Evolutionary conservation across 1,284 basidiomycete genomes (phyloP).

Genomic region (Gomphus sp.): DNA sequence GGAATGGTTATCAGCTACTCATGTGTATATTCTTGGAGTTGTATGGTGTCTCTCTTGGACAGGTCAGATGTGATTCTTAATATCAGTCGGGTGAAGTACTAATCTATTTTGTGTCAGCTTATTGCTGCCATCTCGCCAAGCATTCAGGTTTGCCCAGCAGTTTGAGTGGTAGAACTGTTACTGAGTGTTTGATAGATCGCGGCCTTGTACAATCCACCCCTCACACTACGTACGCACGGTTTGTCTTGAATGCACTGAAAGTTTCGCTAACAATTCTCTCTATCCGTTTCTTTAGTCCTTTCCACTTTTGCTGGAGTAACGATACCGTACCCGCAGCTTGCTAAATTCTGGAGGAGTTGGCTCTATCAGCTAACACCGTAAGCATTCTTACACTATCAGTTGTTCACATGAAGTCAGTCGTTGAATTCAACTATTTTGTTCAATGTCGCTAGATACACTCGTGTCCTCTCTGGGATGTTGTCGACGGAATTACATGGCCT

Average conservation of each 20-base stretch:
- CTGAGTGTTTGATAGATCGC: slow-evolving; percentile 42
- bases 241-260: not conserved
- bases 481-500: slow-evolving; percentile 76
- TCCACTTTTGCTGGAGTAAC: slow-evolving; percentile 76
- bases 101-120: not conserved
- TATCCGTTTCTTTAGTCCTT: slow-evolving; percentile 28
- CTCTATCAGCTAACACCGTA: slow-evolving; percentile 54
- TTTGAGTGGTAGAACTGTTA: not conserved
- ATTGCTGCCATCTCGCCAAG: slow-evolving; percentile 70
- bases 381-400: not conserved
- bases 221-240: slow-evolving; percentile 33
- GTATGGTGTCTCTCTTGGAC: slow-evolving; percentile 73
- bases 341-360: slow-evolving; percentile 70
- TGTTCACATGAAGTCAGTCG: not conserved
- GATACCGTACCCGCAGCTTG: slow-evolving; percentile 61
- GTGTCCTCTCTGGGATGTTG: slow-evolving; percentile 66
- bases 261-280: not conserved
- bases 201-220: slow-evolving; percentile 74
- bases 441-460: slow-evolving; percentile 40
- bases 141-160: slow-evolving; percentile 35
- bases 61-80: slow-evolving; percentile 26
- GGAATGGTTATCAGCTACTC: slow-evolving; percentile 70
- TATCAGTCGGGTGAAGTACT: not conserved
- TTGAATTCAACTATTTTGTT: not conserved
- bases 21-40: slow-evolving; percentile 65